Percentiles rank a stretch among this genome's conserved stretches.
Evolutionary conservation across 1,284 basidiomycete species (phyloP).

Genomic region (Trichosporon sp.): DNA sequence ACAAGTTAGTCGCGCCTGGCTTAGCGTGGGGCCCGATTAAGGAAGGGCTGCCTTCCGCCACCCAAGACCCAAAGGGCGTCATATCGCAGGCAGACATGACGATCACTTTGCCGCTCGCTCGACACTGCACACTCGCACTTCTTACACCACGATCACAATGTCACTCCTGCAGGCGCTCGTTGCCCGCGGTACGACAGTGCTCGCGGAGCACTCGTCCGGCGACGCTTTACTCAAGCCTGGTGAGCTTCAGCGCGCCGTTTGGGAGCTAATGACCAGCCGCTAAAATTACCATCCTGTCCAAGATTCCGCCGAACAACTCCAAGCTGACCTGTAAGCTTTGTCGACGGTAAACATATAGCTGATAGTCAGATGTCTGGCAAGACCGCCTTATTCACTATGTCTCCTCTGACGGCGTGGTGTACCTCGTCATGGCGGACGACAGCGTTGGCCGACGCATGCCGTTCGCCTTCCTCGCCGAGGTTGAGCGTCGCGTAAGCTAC

Average conservation of each 20-base stretch:
- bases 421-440: constrained; percentile 90
- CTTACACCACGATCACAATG: constrained; percentile 29
- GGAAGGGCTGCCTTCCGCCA: constrained; percentile 2
- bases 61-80: background rate
- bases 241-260: constrained; percentile 30
- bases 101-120: background rate
- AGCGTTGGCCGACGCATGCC: constrained; percentile 83
- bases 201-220: constrained; percentile 75
- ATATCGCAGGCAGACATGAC: background rate
- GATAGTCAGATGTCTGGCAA: constrained; percentile 69
- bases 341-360: background rate
- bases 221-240: constrained; percentile 80
- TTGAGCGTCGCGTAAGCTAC: constrained; percentile 62
- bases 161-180: constrained; percentile 73
- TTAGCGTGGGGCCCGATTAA: background rate
- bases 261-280: constrained; percentile 52
- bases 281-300: constrained; percentile 83
- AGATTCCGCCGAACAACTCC: constrained; percentile 51
- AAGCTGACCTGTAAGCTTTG: constrained; percentile 14
- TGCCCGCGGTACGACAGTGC: constrained; percentile 68
- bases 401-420: constrained; percentile 76
- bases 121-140: background rate
- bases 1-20: constrained; percentile 1
- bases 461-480: constrained; percentile 82
- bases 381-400: constrained; percentile 95